phyloP scores from a whole-genome alignment of 2,329 filamentous ascomycete species.

The Cordyceps javanica region DNA sequence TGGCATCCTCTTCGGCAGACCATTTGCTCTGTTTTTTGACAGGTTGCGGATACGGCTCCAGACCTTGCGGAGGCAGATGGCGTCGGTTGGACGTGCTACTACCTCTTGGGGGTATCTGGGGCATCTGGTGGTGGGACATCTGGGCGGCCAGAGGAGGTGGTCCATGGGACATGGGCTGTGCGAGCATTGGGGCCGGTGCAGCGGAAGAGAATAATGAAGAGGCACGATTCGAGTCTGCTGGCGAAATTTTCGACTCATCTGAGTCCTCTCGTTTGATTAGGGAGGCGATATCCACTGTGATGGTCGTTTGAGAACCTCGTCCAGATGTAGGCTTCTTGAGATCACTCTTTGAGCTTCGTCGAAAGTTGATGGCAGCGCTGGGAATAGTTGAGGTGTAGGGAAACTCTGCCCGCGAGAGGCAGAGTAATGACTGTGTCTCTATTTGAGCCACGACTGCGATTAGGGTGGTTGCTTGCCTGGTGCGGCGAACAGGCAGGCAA shows the following conservation, averaged over 20 bases:
- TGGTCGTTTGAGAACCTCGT: conserved; percentile 26
- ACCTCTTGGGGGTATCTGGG: not conserved
- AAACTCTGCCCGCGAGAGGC: conserved; percentile 36
- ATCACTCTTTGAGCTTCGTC: not conserved
- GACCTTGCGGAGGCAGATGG: conserved; percentile 24
- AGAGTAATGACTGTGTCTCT: conserved; percentile 35
- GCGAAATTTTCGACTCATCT: conserved; percentile 51
- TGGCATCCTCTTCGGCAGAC: conserved; percentile 86
- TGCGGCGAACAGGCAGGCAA: conserved; percentile 12
- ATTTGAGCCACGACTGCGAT: conserved; percentile 37
- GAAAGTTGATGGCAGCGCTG: conserved; percentile 6
- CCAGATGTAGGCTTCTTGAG: conserved; percentile 20
- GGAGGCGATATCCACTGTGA: conserved; percentile 91
- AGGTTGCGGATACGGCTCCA: conserved; percentile 55
- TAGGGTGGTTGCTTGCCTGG: conserved; percentile 14
- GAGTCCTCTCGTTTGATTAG: conserved; percentile 73
- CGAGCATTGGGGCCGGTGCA: conserved; percentile 16
- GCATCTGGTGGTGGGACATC: conserved; percentile 4
- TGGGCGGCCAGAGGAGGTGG: conserved; percentile 10
- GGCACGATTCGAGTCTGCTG: conserved; percentile 21
- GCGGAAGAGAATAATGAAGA: conserved; percentile 22
- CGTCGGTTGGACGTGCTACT: not conserved
- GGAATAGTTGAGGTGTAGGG: conserved; percentile 18
- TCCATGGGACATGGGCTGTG: conserved; percentile 9
- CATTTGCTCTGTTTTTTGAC: conserved; percentile 96